Conservation (phyloP, 345 rosid species). For the Eutrema japonicum region DNA sequence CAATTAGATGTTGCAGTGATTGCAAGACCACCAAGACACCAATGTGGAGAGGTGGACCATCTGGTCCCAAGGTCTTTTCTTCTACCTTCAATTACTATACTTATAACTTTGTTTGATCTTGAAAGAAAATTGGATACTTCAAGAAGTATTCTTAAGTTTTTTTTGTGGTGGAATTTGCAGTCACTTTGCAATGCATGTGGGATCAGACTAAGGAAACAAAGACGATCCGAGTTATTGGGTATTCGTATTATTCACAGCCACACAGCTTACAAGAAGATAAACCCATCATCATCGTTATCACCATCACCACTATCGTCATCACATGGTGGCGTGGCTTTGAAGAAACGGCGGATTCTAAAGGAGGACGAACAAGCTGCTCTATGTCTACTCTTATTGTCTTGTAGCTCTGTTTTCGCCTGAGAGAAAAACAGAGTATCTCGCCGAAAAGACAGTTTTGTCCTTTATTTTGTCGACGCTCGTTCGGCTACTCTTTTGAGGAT, state of each 20-base stretch:
- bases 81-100: conserved; percentile 2
- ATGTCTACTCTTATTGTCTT: conserved; percentile 74
- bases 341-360: conserved; percentile 63
- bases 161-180: conserved; percentile 44
- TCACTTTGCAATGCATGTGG: conserved; percentile 95
- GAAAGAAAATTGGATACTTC: neutral
- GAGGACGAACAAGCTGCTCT: conserved; percentile 92
- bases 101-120: neutral
- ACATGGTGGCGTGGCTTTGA: conserved; percentile 39
- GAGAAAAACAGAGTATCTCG: neutral
- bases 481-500: conserved; percentile 24
- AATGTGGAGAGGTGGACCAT: conserved; percentile 90
- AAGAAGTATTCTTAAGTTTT: neutral
- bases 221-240: conserved; percentile 44
- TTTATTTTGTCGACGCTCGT: conserved; percentile 3
- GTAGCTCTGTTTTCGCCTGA: conserved; percentile 57
- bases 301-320: conserved; percentile 3
- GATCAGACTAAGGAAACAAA: conserved; percentile 73
- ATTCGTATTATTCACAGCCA: conserved; percentile 37
- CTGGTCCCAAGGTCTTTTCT: conserved; percentile 76
- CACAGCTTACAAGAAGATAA: conserved; percentile 39
- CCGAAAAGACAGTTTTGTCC: conserved; percentile 18
- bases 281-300: conserved; percentile 10
- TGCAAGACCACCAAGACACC: conserved; percentile 87
- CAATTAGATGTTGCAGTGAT: conserved; percentile 58